Conservation (phyloP, 2,329 filamentous ascomycete genomes). For the Ceratocystiopsis minuta region DNA sequence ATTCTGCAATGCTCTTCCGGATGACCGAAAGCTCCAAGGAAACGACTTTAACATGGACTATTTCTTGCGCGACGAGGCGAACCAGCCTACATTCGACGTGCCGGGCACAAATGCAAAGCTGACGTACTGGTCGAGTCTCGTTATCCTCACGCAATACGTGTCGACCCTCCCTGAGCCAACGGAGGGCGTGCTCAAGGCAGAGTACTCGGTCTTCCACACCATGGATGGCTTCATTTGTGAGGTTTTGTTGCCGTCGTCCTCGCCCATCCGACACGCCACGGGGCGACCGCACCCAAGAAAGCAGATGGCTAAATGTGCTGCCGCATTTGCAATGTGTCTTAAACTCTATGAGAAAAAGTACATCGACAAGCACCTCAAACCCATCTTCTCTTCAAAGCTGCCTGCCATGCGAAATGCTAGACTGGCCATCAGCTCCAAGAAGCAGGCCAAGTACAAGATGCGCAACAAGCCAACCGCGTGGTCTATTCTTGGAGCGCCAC, state of each 20-base stretch:
- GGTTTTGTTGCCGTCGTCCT: constrained; percentile 56
- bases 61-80: constrained; percentile 31
- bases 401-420: constrained; percentile 76
- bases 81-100: constrained; percentile 39
- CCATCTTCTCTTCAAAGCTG: constrained; percentile 51
- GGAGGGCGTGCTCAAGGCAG: constrained; percentile 20
- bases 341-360: constrained; percentile 46
- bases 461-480: constrained; percentile 62
- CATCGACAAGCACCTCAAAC: constrained; percentile 57
- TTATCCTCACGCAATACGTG: constrained; percentile 55
- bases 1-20: constrained; percentile 60
- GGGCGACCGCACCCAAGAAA: constrained; percentile 53
- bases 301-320: constrained; percentile 66
- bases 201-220: constrained; percentile 41
- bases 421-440: constrained; percentile 65
- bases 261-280: constrained; percentile 48
- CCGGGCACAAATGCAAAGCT: constrained; percentile 55
- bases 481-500: constrained; percentile 30
- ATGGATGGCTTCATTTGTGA: constrained; percentile 52
- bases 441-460: constrained; percentile 58
- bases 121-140: constrained; percentile 57
- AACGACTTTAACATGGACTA: constrained; percentile 38
- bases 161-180: constrained; percentile 40
- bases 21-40: constrained; percentile 50
- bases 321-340: constrained; percentile 70